Percentiles rank a stretch among this genome's conserved stretches.
Evolutionary conservation across 2,329 filamentous ascomycete species (phyloP).

Genomic region (Paradendryphiella salina): DNA sequence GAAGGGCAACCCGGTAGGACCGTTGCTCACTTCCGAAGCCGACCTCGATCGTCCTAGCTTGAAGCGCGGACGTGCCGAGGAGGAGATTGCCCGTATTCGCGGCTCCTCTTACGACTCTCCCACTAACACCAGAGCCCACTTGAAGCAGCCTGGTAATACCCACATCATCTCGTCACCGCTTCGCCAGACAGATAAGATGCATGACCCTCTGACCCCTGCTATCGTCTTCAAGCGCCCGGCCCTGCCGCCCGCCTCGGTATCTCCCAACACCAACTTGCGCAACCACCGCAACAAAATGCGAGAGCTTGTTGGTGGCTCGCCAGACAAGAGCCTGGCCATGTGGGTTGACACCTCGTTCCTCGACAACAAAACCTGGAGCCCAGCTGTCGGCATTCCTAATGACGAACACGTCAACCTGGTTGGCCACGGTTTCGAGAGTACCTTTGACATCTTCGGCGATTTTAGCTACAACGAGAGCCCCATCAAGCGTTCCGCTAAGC

Average conservation of each 20-base stretch:
- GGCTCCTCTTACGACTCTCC: constrained; percentile 94
- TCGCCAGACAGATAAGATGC: constrained; percentile 40
- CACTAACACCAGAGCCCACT: constrained; percentile 65
- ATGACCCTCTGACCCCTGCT: constrained; percentile 73
- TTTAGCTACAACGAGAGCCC: constrained; percentile 63
- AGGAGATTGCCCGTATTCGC: constrained; percentile 90
- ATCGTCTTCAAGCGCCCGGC: constrained; percentile 75
- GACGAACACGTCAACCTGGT: constrained; percentile 60
- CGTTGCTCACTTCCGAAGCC: constrained; percentile 73
- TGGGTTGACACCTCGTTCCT: constrained; percentile 57
- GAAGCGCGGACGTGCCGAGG: constrained; percentile 89
- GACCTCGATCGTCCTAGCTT: constrained; percentile 75
- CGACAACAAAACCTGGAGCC: constrained; percentile 58
- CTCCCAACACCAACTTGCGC: constrained; percentile 88
- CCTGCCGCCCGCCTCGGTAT: constrained; percentile 73
- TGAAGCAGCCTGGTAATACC: constrained; percentile 50
- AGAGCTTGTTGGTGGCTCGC: constrained; percentile 75
- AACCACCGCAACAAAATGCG: constrained; percentile 83
- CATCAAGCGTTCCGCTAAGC: constrained; percentile 62
- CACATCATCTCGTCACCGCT: constrained; percentile 50
- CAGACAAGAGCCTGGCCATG: constrained; percentile 60
- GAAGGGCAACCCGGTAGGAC: constrained; percentile 66
- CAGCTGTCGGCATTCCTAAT: constrained; percentile 65
- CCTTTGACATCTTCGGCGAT: constrained; percentile 65
- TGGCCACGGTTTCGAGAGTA: constrained; percentile 52